Base-by-base conservation (phyloP, 2,329 filamentous ascomycete species). In the Sclerotinia minor region DNA sequence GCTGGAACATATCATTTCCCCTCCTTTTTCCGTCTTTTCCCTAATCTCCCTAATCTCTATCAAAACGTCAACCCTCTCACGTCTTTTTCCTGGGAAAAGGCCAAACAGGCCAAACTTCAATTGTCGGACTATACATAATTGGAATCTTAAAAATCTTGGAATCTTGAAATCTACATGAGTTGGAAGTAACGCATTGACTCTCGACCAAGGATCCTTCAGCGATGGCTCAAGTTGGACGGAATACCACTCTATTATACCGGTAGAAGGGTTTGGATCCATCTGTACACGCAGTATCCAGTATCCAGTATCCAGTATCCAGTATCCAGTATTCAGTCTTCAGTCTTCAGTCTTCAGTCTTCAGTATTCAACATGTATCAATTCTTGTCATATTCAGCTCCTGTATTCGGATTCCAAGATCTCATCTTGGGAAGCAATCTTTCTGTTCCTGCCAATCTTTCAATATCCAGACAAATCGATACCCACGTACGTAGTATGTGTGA, bases 1-100 rank as follows among this genome's bases (percentile, higher is more conserved):
- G 47, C 57, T 60, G 57, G 57, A 60, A 60, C 57, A 47, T 47
- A 60, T 47, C 45, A 60, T 60, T n/a, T 60, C 57, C 41, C 41
- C 57, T 32, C 26, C 26, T 47, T 35, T 35, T 17, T 29, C 32
- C 19, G n/a, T 59, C 41, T 15, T 59, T 47, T 21, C 19, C 41
- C 13, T 29, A 21, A 32, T 59, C 41, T 21, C 19, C 41, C 13
- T 29, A 21, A 32, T 59, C 41, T 47, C 58, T 49, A 24, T 60
- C 44, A 11, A 49, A 29, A 35, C 8, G 35, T 11, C 26, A 17
- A 35, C 58, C 58, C 44, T 24, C n/a, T 26, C 58, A 11, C 24
- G n/a, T 47, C 41, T 45, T 44, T 60, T 60, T 47, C 45, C 13
- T 19, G 7, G 26, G 17, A n/a, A 38, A n/a, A 50, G 35, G 13